These are phyloP conservation scores for Davidsoniella neocaledoniae DNA, from an alignment of 2,329 filamentous ascomycete species.

Conservation along the genomic window DNA sequence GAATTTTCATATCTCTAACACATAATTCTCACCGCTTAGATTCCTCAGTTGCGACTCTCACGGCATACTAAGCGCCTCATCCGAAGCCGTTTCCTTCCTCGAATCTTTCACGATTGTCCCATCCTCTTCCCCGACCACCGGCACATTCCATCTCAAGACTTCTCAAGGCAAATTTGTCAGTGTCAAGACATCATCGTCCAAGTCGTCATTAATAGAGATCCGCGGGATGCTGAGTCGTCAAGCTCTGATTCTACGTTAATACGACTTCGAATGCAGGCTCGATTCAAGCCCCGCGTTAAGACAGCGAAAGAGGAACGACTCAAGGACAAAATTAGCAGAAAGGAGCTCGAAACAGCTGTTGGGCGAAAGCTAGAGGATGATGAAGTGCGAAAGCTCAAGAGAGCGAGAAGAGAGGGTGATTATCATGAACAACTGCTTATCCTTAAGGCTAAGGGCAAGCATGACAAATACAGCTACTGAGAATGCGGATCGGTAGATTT, in stretches of 20 bases:
- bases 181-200: constrained; percentile 35
- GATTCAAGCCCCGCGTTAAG: constrained; percentile 67
- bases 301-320: constrained; percentile 71
- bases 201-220: constrained; percentile 41
- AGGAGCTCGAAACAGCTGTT: constrained; percentile 67
- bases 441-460: constrained; percentile 80
- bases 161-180: constrained; percentile 54
- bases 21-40: constrained; percentile 25
- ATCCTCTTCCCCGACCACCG: constrained; percentile 42
- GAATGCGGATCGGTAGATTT: not conserved
- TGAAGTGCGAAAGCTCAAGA: constrained; percentile 71
- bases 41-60: constrained; percentile 77
- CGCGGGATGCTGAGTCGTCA: constrained; percentile 58
- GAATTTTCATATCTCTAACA: constrained; percentile 1
- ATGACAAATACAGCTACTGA: constrained; percentile 54
- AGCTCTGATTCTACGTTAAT: constrained; percentile 55
- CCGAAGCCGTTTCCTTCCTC: constrained; percentile 67
- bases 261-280: constrained; percentile 81
- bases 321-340: constrained; percentile 66
- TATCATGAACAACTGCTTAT: constrained; percentile 79
- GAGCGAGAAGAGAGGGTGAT: constrained; percentile 67
- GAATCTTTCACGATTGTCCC: constrained; percentile 60
- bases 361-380: constrained; percentile 65
- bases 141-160: constrained; percentile 61
- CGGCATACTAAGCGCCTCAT: constrained; percentile 58